Evolutionary conservation across 2,329 filamentous ascomycete species (phyloP).

Genomic region (Geosmithia flava): DNA sequence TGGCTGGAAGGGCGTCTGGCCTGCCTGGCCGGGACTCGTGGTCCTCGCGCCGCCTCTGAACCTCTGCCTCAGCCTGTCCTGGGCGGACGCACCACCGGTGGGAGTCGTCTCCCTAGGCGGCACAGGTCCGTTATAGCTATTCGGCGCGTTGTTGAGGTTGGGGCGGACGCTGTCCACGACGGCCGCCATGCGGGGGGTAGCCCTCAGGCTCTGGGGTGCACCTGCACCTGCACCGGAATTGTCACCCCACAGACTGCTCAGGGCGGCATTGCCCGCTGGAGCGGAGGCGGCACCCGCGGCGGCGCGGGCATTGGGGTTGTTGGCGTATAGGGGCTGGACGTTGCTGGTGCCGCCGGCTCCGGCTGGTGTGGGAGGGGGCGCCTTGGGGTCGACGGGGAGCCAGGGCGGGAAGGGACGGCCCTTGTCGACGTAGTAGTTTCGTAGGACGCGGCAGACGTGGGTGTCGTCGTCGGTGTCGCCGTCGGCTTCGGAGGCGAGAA

Average conservation of each 20-base stretch:
- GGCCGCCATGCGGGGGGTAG: constrained; percentile 15
- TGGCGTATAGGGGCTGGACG: constrained; percentile 39
- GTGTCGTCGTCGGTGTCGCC: constrained; percentile 80
- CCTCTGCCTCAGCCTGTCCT: constrained; percentile 71
- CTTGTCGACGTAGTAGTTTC: constrained; percentile 87
- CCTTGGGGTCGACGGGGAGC: constrained; percentile 83
- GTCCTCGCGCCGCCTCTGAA: constrained; percentile 54
- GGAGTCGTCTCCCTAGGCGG: constrained; percentile 10
- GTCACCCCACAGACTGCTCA: constrained; percentile 49
- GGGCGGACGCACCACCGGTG: constrained; percentile 45
- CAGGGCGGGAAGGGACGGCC: constrained; percentile 69
- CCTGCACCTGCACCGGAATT: constrained; percentile 17
- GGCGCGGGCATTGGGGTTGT: constrained; percentile 33
- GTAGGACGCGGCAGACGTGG: constrained; percentile 85
- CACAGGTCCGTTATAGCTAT: constrained; percentile 27
- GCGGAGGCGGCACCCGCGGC: background rate
- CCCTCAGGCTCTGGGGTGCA: constrained; percentile 29
- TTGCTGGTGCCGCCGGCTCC: constrained; percentile 30
- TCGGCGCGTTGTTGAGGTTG: background rate
- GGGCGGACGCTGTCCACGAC: constrained; percentile 10
- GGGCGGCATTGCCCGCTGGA: constrained; percentile 13
- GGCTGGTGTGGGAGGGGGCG: constrained; percentile 4
- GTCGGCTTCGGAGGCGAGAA: constrained; percentile 53
- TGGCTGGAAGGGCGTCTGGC: constrained; percentile 33
- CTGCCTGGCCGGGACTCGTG: constrained; percentile 35